phyloP scores from a whole-genome alignment of 2,329 filamentous ascomycete genomes.

The Fusarium vanettenii region DNA sequence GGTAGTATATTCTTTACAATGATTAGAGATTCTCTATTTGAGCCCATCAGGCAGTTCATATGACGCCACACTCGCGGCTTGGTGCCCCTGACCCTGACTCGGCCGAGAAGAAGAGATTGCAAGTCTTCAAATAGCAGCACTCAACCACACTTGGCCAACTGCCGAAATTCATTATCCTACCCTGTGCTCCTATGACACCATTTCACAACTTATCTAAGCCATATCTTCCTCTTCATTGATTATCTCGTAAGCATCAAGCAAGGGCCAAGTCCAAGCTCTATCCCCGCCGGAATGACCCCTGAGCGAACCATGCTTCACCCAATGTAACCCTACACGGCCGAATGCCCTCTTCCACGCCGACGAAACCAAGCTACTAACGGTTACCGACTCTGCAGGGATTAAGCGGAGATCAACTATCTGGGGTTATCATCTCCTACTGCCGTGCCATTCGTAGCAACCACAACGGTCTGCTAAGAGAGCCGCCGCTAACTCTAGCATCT shows the following conservation, averaged over 20 bases:
- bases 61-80: background rate
- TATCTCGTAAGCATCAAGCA: background rate
- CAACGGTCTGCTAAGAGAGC: background rate
- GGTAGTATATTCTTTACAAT: background rate
- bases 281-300: background rate
- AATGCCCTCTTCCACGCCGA: background rate
- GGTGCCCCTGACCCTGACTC: background rate
- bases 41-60: background rate
- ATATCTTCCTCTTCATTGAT: background rate
- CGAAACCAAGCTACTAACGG: background rate
- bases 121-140: background rate
- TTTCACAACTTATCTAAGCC: background rate
- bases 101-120: background rate
- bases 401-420: background rate
- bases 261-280: background rate
- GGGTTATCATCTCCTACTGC: conserved; percentile 4
- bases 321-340: conserved; percentile 1
- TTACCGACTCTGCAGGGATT: background rate
- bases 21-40: background rate
- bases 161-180: background rate
- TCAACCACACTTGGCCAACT: background rate
- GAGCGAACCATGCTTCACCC: background rate
- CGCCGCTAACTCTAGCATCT: background rate
- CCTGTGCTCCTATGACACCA: background rate
- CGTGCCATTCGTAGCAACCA: background rate